phyloP scores from a whole-genome alignment of 2,329 filamentous ascomycete species.

The Cryphonectria nitschkei region DNA sequence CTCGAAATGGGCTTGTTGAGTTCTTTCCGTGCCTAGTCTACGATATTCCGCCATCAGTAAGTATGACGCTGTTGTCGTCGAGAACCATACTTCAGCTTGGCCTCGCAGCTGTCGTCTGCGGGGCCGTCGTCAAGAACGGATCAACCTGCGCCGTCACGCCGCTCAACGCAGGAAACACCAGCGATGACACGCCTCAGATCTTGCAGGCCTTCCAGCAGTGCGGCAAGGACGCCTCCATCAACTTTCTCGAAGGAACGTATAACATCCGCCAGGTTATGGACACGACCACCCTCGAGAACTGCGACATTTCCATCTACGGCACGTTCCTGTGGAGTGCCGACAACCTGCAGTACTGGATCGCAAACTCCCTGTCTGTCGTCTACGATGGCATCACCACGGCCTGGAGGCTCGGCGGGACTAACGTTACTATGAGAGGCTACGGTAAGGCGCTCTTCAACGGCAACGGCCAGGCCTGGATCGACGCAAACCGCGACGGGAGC shows the following conservation, averaged over 20 bases:
- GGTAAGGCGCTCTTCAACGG: slow-evolving; percentile 51
- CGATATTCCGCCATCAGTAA: neutral
- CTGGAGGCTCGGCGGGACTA: slow-evolving; percentile 53
- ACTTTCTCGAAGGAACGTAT: slow-evolving; percentile 53
- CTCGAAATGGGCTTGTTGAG: neutral
- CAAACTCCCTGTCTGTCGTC: slow-evolving; percentile 48
- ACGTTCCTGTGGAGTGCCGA: slow-evolving; percentile 47
- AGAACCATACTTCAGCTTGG: neutral
- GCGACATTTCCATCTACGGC: slow-evolving; percentile 52
- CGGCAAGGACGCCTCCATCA: slow-evolving; percentile 51
- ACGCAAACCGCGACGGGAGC: slow-evolving; percentile 44
- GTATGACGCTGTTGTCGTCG: neutral
- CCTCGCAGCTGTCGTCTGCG: slow-evolving; percentile 24
- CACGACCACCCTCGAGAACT: slow-evolving; percentile 48
- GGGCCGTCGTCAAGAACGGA: slow-evolving; percentile 33
- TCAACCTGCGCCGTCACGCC: slow-evolving; percentile 36
- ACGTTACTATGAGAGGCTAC: slow-evolving; percentile 52
- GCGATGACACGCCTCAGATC: slow-evolving; percentile 56
- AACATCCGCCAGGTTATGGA: slow-evolving; percentile 55
- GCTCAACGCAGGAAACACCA: slow-evolving; percentile 16
- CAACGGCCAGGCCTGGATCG: slow-evolving; percentile 51
- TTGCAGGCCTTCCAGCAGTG: slow-evolving; percentile 53
- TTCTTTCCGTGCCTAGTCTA: neutral
- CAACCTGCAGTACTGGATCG: slow-evolving; percentile 52
- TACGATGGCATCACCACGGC: slow-evolving; percentile 55